Conservation (phyloP, 768 basidiomycete genomes). For the Tricholoma hemisulphureum region DNA sequence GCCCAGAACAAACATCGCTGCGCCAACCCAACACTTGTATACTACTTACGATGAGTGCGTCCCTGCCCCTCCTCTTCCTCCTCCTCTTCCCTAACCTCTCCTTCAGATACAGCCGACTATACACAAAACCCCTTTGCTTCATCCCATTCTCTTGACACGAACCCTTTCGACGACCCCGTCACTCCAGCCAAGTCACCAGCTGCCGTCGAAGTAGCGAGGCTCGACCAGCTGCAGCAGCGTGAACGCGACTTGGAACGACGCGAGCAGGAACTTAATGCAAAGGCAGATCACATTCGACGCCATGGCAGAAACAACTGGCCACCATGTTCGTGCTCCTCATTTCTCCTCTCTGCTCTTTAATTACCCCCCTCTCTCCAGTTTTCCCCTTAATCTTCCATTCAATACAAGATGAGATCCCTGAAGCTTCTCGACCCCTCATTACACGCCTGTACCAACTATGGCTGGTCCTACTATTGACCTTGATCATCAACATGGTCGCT, state of each 20-base stretch:
- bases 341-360: conserved; percentile 13
- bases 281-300: conserved; percentile 64
- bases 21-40: no score
- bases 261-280: conserved; percentile 70
- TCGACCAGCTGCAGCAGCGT: conserved; percentile 70
- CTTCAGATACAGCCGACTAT: conserved; percentile 28
- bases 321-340: conserved; percentile 55
- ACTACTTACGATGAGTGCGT: no score
- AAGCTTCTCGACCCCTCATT: conserved; percentile 73
- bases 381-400: conserved; percentile 94
- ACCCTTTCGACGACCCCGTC: conserved; percentile 86
- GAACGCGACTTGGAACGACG: conserved; percentile 81
- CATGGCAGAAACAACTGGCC: conserved; percentile 95
- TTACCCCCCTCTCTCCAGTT: conserved; percentile 51
- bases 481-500: conserved; percentile 87
- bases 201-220: conserved; percentile 38
- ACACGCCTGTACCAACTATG: conserved; percentile 90
- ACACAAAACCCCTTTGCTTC: conserved; percentile 83
- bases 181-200: conserved; percentile 32
- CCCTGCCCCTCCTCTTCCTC: no score
- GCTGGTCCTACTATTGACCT: conserved; percentile 81
- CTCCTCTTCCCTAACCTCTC: no score
- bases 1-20: no score
- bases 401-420: conserved; percentile 86
- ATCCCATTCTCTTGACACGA: conserved; percentile 78